Percentiles rank a stretch among this genome's conserved stretches.
These are phyloP conservation scores for Musa schizocarpa DNA, from an alignment of 176 grass and related monocot species.

Conservation along the genomic window DNA sequence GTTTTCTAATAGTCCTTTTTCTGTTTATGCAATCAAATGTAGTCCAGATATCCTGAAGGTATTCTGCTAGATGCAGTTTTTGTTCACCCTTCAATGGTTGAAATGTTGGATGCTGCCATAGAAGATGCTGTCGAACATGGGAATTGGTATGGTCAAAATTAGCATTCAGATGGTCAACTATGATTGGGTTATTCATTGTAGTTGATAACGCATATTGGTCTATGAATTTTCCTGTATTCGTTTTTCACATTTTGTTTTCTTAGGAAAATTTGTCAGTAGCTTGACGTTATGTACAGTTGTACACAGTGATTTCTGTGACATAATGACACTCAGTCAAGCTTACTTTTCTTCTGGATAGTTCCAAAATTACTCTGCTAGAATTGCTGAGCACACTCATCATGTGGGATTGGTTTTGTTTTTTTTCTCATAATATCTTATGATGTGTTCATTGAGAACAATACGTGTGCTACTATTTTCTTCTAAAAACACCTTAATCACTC, in stretches of 20 bases:
- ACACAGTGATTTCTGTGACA: background rate
- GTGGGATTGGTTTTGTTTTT: background rate
- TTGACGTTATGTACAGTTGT: background rate
- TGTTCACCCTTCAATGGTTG: slow-evolving; percentile 81
- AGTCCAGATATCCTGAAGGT: slow-evolving; percentile 89
- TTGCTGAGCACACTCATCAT: background rate
- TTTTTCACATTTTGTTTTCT: background rate
- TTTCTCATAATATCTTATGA: background rate
- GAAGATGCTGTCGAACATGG: slow-evolving; percentile 71
- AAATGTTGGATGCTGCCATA: slow-evolving; percentile 92
- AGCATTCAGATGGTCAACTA: background rate
- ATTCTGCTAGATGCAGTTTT: slow-evolving; percentile 87
- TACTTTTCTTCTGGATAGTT: too few species aligned
- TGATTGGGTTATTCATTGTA: background rate
- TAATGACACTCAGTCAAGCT: too few species aligned
- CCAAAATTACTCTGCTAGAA: background rate
- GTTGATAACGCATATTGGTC: background rate
- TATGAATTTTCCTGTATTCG: background rate
- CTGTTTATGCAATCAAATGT: slow-evolving; percentile 23
- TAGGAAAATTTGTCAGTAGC: background rate
- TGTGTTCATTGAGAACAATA: background rate
- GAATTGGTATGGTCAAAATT: slow-evolving; percentile 54
- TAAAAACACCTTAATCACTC: too few species aligned
- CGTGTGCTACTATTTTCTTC: too few species aligned
- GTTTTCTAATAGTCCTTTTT: slow-evolving; percentile 18